phyloP scores from a whole-genome alignment of 495 filamentous ascomycete species.

The Daldinia bambusicola region DNA sequence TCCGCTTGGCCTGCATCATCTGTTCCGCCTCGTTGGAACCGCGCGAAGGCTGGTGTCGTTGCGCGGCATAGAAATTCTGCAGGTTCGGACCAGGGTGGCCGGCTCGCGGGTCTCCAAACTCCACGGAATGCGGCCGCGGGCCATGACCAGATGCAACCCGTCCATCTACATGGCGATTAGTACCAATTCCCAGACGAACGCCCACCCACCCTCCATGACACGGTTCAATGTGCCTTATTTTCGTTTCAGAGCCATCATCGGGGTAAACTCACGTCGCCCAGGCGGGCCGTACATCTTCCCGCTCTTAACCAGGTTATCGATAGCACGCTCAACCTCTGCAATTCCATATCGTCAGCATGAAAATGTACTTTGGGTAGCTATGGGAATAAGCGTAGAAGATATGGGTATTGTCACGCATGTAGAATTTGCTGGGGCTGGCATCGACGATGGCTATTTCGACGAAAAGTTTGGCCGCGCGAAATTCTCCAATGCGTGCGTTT shows the following conservation, averaged over 20 bases:
- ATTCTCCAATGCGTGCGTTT: neutral
- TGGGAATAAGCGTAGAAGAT: neutral
- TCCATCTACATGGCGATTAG: constrained; percentile 52
- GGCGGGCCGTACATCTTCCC: constrained; percentile 84
- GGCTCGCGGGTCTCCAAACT: constrained; percentile 75
- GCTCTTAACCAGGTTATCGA: constrained; percentile 95
- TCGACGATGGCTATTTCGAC: neutral
- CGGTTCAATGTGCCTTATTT: constrained; percentile 8
- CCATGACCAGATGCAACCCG: constrained; percentile 55
- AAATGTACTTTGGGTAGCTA: neutral
- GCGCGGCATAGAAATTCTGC: constrained; percentile 92
- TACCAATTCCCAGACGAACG: constrained; percentile 22
- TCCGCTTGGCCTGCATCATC: constrained; percentile 98
- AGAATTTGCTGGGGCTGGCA: constrained; percentile 1
- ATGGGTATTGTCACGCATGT: constrained; percentile 8
- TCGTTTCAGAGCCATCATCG: constrained; percentile 25
- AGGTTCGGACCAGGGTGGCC: constrained; percentile 81
- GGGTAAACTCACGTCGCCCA: constrained; percentile 84
- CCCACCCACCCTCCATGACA: constrained; percentile 13
- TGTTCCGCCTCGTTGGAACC: constrained; percentile 96
- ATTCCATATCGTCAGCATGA: constrained; percentile 41
- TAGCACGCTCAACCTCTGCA: constrained; percentile 94
- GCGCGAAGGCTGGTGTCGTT: constrained; percentile 84
- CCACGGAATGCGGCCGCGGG: constrained; percentile 83
- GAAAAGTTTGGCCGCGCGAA: constrained; percentile 17